Evolutionary conservation across 177 flowering plant genomes (phyloP).

Genomic region (Vitis hybrid): DNA sequence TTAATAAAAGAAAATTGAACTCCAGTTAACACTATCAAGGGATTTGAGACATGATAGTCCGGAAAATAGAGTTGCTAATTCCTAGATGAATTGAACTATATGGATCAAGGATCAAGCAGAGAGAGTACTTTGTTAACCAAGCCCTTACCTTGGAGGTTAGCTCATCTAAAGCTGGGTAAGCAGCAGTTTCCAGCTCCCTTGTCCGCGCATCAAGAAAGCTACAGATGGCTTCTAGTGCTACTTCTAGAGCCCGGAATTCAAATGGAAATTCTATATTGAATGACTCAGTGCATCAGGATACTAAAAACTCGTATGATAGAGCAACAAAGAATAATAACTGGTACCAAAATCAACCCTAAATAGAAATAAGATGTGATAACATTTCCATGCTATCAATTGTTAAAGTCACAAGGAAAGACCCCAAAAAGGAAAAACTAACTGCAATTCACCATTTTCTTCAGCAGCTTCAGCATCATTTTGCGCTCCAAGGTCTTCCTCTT

Average conservation of each 20-base stretch:
- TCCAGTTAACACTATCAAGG: neutral
- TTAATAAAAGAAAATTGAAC: too few relatives aligned
- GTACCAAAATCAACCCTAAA: too few relatives aligned
- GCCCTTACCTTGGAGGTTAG: constrained; percentile 48
- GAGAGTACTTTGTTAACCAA: neutral
- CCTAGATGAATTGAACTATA: neutral
- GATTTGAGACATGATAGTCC: neutral
- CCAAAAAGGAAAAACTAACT: neutral
- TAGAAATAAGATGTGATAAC: too few relatives aligned
- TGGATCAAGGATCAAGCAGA: neutral
- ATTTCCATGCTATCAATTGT: too few relatives aligned
- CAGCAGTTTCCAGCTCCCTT: constrained; percentile 47
- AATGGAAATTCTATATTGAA: constrained; percentile 48
- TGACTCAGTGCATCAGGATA: neutral
- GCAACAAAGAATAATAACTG: neutral
- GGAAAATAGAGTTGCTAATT: neutral
- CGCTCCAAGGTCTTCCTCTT: constrained; percentile 38
- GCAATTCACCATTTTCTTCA: constrained; percentile 28
- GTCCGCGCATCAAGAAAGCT: constrained; percentile 60
- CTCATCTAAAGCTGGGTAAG: constrained; percentile 70
- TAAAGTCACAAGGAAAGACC: neutral
- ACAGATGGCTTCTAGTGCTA: constrained; percentile 52
- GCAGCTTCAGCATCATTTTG: constrained; percentile 30
- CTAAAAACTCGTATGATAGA: neutral
- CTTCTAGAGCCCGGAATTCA: constrained; percentile 65